These are phyloP conservation scores for Argentina anserina DNA, from an alignment of 306 rosid species.

Conservation along the genomic window DNA sequence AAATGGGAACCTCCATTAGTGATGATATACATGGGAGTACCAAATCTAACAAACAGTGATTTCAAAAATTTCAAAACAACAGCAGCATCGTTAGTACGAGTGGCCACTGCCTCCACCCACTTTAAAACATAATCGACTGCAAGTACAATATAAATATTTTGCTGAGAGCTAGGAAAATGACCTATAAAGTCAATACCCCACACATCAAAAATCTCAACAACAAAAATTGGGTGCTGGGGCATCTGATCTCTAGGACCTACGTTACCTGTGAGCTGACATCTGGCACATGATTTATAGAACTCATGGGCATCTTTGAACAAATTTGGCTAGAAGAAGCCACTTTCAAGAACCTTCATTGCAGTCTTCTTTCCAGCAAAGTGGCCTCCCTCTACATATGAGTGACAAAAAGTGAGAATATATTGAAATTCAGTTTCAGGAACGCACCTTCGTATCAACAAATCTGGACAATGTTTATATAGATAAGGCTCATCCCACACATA, in stretches of 20 bases:
- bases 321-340: background rate
- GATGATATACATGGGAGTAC: background rate
- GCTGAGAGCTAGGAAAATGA: background rate
- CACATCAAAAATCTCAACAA: background rate
- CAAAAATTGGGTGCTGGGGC: background rate
- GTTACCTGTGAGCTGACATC: background rate
- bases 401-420: too few relatives aligned
- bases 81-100: background rate
- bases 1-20: background rate
- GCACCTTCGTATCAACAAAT: background rate
- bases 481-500: background rate
- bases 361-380: background rate
- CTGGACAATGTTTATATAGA: background rate
- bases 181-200: background rate
- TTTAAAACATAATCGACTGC: background rate
- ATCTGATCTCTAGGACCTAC: background rate
- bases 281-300: background rate
- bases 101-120: background rate
- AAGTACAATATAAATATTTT: background rate
- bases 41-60: background rate
- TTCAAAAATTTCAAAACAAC: background rate
- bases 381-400: too few relatives aligned
- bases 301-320: background rate
- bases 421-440: too few relatives aligned
- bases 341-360: background rate